Base-by-base conservation (phyloP, 192 early-diverging fungal species). In the Umbelopsis ramanniana region DNA sequence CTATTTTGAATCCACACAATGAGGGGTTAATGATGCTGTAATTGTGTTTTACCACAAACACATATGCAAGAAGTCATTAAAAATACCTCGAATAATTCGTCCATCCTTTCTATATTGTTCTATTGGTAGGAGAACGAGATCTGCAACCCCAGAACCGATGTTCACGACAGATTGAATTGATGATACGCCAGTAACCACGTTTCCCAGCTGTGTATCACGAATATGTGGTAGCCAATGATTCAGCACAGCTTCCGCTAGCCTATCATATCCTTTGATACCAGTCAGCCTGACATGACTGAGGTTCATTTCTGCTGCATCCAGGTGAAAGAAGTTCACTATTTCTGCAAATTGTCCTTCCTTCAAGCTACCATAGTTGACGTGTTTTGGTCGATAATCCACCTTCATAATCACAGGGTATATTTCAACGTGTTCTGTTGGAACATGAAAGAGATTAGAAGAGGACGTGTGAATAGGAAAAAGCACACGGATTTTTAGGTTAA, bases 361-460 rank as follows among this genome's bases (percentile, higher is more conserved):
- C 3, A 95, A 73, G 60, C 85, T 90, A 12, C 82, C 81, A 35
- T 88, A 89, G 54, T 95, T 93, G 46, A 96, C 85, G 24, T 93
- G 92, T 71, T 97, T 94, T n/a, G 97, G 94, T 80, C 98, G 98
- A 84, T 97, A 99, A 81, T 99, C 97, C 71, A 99, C 85, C 68
- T 95, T 95, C 66, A 97, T 75, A 6, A 83, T 84, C 52, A 99
- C 87, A 3, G 94, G 91, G 6, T 81, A 76, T 8, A 99, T 81
- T 26, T 91, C 87, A 67, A 87, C 89, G 57, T 82, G 79, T 81
- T 87, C 87, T 87, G 72, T 26, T 43, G 50, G 33, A n/a, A n/a
- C n/a, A 75, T 26, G 11, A 10, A 50, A 43, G 21, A 46, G 35
- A 46, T 54, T 10, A 54, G 53, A 23, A 26, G n/a, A n/a, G 8